Evolutionary conservation across 805 yeast species (phyloP).

Genomic region (Komagataella populi): DNA sequence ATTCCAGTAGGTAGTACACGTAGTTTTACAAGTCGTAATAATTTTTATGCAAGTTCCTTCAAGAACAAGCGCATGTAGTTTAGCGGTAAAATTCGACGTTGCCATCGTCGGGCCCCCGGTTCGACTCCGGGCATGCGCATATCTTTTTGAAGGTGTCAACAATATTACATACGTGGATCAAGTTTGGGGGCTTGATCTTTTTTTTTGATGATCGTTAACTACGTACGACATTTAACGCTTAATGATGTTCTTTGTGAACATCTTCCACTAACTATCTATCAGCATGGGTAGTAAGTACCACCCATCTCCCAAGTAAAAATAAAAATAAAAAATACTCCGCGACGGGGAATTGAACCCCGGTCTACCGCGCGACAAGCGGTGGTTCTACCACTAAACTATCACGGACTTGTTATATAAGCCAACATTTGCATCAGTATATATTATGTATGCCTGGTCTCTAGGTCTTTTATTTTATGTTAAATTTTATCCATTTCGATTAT

Average conservation of each 20-base stretch:
- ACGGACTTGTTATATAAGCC: not conserved
- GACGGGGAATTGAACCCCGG: conserved; percentile 1
- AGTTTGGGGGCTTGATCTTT: too few relatives aligned
- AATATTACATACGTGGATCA: too few relatives aligned
- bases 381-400: not conserved
- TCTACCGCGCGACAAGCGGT: conserved; percentile 2
- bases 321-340: not conserved
- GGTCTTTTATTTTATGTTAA: too few relatives aligned
- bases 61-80: not conserved
- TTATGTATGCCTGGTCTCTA: too few relatives aligned
- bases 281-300: not conserved
- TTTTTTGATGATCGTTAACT: too few relatives aligned
- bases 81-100: conserved; percentile 1
- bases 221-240: too few relatives aligned
- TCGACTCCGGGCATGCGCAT: conserved; percentile 4
- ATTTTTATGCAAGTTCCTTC: not conserved
- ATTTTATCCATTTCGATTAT: too few relatives aligned
- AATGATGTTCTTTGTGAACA: too few relatives aligned
- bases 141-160: not conserved
- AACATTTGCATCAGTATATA: too few relatives aligned
- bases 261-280: not conserved
- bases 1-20: not conserved
- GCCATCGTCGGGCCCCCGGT: conserved; percentile 4
- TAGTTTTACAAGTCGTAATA: too few relatives aligned
- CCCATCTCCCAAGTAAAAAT: not conserved